Evolutionary conservation across 192 early-diverging fungal species (phyloP), one percentile per base, ranked within the genome.

Genomic region (Mortierella claussenii): DNA sequence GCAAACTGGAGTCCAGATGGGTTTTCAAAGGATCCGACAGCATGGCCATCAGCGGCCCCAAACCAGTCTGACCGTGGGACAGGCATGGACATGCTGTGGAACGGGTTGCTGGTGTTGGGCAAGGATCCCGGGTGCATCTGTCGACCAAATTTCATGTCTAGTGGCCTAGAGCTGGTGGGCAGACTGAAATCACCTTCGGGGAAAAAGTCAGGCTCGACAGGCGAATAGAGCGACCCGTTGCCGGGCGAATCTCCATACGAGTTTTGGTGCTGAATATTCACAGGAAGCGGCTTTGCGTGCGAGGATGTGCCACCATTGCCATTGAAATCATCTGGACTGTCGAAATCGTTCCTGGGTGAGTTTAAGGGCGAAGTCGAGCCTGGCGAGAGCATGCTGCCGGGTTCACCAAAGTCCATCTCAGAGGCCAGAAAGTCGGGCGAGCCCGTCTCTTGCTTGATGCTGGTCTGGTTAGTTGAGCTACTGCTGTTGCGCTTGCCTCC

Each of bases 371-470:
- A 76, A 26, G 36, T 79, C 18, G 79, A 70, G 12, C 63, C 56
- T 4, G 79, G 81, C 8, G 81, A 83, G 43, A 82, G 53, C 55
- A 80, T 56, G 27, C 50, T 79, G 33, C 60, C 52, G 24, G 60
- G 69, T 36, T 80, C 64, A 37, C 69, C 70, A 69, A 67, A 80
- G 42, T 82, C 81, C 71, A 82, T 70, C 36, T 80, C 78, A 7
- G 55, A n/a, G 33, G 42, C 31, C 32, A 76, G 33, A 52, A 73
- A 80, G 47, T 82, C 81, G 17, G 78, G 69, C 11, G 76, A 71
- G 13, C 55, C 65, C 5, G 78, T 33, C 36, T 82, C 78, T 63
- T 82, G 70, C 55, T 80, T 82, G 60, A 82, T 69, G 26, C 20
- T 20, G 7, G 49, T 32, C 21, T 55, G 57, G 49, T 28, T 59